phyloP scores from a whole-genome alignment of 2,329 filamentous ascomycete species.

The Nigrospora oryzae region DNA sequence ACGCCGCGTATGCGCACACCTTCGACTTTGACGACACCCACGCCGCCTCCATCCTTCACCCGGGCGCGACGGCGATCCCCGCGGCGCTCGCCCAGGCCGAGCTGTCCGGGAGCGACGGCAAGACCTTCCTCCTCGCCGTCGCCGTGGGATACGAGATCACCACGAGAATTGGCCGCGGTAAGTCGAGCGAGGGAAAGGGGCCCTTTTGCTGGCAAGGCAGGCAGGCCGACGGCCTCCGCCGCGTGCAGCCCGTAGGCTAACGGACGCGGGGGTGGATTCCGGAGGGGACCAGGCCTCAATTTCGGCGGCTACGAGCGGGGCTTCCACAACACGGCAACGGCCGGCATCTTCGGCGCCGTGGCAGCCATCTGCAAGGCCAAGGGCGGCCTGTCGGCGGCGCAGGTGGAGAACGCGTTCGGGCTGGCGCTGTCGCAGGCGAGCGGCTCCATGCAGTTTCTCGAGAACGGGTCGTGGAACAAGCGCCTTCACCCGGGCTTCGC shows the following conservation, averaged over 20 bases:
- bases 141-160: conserved; percentile 19
- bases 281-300: conserved; percentile 4
- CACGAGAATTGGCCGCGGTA: conserved; percentile 13
- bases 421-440: conserved; percentile 15
- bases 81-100: conserved; percentile 21
- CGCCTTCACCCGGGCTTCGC: conserved; percentile 18
- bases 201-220: too few species aligned
- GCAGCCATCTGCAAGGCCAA: conserved; percentile 14
- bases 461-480: conserved; percentile 20
- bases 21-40: conserved; percentile 37
- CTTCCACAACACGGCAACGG: conserved; percentile 18
- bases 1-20: conserved; percentile 31
- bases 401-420: conserved; percentile 14
- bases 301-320: conserved; percentile 14
- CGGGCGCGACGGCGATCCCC: conserved; percentile 28
- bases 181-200: neutral
- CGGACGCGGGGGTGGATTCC: too few species aligned
- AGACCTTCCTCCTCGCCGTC: conserved; percentile 19
- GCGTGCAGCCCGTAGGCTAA: too few species aligned
- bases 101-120: conserved; percentile 16
- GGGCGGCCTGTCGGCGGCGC: conserved; percentile 6
- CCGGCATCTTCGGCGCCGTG: conserved; percentile 17
- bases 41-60: conserved; percentile 28
- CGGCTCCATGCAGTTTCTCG: conserved; percentile 20
- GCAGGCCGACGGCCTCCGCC: too few species aligned